Evolutionary conservation across 108 stramenopile genomes (phyloP).

Genomic region (Schizochytrium sp.): DNA sequence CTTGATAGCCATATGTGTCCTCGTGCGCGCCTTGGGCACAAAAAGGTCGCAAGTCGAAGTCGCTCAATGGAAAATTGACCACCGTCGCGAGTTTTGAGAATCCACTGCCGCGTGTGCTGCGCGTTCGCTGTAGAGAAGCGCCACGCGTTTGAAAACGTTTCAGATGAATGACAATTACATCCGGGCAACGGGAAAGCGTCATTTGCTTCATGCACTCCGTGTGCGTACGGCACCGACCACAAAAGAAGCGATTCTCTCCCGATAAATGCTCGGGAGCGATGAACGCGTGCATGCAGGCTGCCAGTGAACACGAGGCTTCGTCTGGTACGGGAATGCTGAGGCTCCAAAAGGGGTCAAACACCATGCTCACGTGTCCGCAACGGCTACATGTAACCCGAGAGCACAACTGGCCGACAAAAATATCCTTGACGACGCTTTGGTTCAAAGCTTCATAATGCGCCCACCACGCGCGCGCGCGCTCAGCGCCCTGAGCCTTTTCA

Average conservation of each 20-base stretch:
- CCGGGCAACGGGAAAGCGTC: not conserved
- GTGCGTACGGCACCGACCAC: not conserved
- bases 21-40: not conserved
- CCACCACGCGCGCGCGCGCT: constrained; percentile 84
- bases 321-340: constrained; percentile 35
- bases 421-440: constrained; percentile 30
- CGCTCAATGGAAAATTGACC: not conserved
- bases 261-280: not conserved
- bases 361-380: constrained; percentile 22
- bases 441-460: constrained; percentile 28
- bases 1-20: not conserved
- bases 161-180: constrained; percentile 23
- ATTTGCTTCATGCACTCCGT: not conserved
- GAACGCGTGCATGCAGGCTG: constrained; percentile 19
- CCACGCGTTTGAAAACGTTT: constrained; percentile 17
- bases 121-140: not conserved
- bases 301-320: not conserved
- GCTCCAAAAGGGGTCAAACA: constrained; percentile 45
- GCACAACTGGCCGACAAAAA: constrained; percentile 44
- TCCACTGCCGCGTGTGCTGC: not conserved
- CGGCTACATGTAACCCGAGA: constrained; percentile 27
- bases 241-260: constrained; percentile 4
- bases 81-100: not conserved
- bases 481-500: constrained; percentile 59
- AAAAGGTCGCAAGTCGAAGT: not conserved